Evolutionary conservation across 2,329 filamentous ascomycete genomes (phyloP), one percentile per base, ranked within the genome.

Genomic region (Fonsecaea monophora): DNA sequence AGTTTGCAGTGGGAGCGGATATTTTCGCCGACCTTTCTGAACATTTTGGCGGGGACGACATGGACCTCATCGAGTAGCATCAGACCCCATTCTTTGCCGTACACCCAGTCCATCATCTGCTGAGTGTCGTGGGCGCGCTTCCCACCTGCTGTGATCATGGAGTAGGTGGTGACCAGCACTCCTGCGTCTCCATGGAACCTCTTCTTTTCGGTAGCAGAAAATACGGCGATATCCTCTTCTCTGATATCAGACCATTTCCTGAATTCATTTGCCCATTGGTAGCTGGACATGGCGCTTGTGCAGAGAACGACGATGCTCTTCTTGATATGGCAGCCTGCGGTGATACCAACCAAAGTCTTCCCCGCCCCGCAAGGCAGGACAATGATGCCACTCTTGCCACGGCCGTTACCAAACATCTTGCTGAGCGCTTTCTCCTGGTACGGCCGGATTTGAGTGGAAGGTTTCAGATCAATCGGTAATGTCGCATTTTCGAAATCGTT

Each of bases 381-480:
- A 67, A 99, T 99, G 72, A 99, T 96, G 65, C 95, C 95, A 78
- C 93, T 97, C 82, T 97, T 95, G 13, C 95, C 95, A 79, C 95
- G 90, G 58, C 94, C 94, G 76, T 99, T 99, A 76, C 95, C 94
- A 77, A 99, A 99, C 95, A 99, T 99, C 79, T 99, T 99, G 82
- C 92, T 96, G 9, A 99, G 83, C 71, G 93, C 96, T 81, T 97
- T 96, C 78, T 99, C 95, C 77, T 99, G 95, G 74, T 99, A 99
- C 82, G 87, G 89, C 77, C 94, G 89, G 76, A 98, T 98, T 75
- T 94, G 91, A 0, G 94, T 94, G 64, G 90, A 89, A 0, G 94
- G 94, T 73, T 91, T 91, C 57, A 98, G 83, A 77, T 98, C 94
- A 73, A 99, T 99, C 65, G 98, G 93, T 40, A 99, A 83, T 59